Evolutionary conservation across 78 protist genomes (phyloP), one percentile per base, ranked within the genome.

Genomic region (Dictyostelium firmibasis): DNA sequence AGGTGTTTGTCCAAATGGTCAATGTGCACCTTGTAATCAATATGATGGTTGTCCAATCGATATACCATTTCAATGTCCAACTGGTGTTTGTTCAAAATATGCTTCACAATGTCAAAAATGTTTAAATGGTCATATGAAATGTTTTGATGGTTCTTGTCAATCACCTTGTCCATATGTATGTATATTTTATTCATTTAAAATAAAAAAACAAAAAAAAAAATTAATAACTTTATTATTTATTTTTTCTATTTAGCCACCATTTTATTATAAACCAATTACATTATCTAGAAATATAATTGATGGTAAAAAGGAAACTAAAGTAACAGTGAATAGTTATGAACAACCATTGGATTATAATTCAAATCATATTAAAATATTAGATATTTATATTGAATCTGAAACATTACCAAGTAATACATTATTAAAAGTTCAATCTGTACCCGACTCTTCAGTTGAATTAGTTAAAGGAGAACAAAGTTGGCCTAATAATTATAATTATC

Each of bases 111-210:
- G 86, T 29, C 23, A 78, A 13, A 25, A 50, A 79, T 88, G 93
- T 88, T 18, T 41, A 44, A 75, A 75, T 79, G 93, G 93, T 23
- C 69, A 36, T 44, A 23, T 88, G 20, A 50, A 50, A 47, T 88
- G 93, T 44, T 88, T 88, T 67, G 93, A 88, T 79, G 81, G 81
- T 18, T 64, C 86, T 9, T 88, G 93, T 88, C 10, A 23, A 38
- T 76, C 78, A 14, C 93, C 93, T 18, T 88, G 93, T 67, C 93
- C 93, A 64, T 41, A 27, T 23, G 89, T 84, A 64, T 11, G 88
- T 47, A 7, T 47, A 23, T 83, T 64, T 25, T 64, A 18, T 38
- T 64, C 57, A 7, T 57, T 60, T 57, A 16, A 38, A 38, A 38
- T 4, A 38, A 38, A 38, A 38, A 4, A 38, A 38, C 2, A 36